These are phyloP conservation scores for Tetrahymena malaccensis DNA, from an alignment of 73 alveolate species.

Conservation along the genomic window DNA sequence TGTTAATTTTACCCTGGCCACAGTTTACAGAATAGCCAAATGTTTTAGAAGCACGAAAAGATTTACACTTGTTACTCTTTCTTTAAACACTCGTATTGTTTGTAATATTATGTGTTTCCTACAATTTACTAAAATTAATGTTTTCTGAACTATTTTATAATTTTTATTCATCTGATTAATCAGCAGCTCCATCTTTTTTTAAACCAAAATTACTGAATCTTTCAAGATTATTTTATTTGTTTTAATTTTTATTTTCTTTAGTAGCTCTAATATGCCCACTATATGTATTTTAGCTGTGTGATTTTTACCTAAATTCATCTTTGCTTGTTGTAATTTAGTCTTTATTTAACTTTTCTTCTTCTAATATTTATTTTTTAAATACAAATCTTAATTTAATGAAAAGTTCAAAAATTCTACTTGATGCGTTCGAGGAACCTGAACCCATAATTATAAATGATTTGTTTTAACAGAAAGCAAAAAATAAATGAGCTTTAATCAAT, in stretches of 20 bases:
- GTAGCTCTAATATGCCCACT: neutral
- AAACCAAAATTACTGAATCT: too few species aligned
- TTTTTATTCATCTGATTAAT: neutral
- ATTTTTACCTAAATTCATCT: neutral
- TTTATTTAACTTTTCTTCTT: neutral
- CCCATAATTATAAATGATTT: neutral
- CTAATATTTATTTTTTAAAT: neutral
- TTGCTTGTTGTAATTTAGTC: neutral
- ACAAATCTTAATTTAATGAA: too few species aligned
- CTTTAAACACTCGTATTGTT: too few species aligned
- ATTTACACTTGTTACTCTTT: neutral
- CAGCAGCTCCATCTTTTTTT: neutral
- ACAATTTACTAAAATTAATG: neutral
- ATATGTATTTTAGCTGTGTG: neutral
- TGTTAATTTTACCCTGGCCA: neutral
- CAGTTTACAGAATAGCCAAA: neutral
- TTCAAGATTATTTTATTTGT: neutral
- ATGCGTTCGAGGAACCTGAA: neutral
- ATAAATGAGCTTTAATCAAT: too few species aligned
- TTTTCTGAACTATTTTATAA: neutral
- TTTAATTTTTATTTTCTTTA: neutral
- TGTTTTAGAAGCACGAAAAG: neutral
- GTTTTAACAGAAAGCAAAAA: too few species aligned
- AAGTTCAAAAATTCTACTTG: neutral
- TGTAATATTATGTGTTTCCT: neutral